These are phyloP conservation scores for Flammula alnicola DNA, from an alignment of 1,284 basidiomycete genomes.

Conservation along the genomic window DNA sequence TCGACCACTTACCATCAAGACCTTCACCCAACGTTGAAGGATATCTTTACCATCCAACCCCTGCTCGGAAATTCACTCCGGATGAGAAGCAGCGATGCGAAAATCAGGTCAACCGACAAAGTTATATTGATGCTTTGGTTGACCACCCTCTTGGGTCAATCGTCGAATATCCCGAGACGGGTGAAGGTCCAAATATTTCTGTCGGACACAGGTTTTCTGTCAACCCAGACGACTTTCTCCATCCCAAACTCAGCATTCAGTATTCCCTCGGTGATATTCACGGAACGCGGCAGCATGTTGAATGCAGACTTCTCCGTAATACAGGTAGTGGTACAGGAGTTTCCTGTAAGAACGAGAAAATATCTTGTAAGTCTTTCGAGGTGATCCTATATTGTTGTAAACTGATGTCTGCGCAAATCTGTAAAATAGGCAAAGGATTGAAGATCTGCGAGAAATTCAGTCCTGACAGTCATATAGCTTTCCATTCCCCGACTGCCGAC, in stretches of 20 bases:
- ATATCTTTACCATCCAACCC: too few relatives aligned
- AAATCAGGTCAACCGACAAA: conserved; percentile 5
- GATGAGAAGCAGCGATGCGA: too few relatives aligned
- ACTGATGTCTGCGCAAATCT: too few relatives aligned
- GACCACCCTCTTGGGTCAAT: not conserved
- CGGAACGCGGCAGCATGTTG: conserved; percentile 10
- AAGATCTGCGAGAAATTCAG: conserved; percentile 8
- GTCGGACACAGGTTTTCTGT: conserved; percentile 10
- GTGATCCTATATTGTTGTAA: not conserved
- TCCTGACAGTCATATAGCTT: not conserved
- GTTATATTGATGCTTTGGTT: conserved; percentile 6
- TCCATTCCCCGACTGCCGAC: conserved; percentile 5
- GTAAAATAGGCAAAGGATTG: conserved; percentile 7
- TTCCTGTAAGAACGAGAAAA: not conserved
- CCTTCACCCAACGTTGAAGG: too few relatives aligned
- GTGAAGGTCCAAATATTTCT: not conserved
- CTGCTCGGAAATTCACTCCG: too few relatives aligned
- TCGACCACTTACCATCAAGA: too few relatives aligned
- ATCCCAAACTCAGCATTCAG: conserved; percentile 25
- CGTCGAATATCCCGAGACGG: conserved; percentile 10
- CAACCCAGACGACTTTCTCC: conserved; percentile 12
- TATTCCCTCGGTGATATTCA: conserved; percentile 24
- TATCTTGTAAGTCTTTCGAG: not conserved
- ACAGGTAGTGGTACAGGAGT: not conserved
- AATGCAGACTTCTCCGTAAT: not conserved